Base-by-base conservation (phyloP, 179 eudicot genomes). In the Silene noctiflora region DNA sequence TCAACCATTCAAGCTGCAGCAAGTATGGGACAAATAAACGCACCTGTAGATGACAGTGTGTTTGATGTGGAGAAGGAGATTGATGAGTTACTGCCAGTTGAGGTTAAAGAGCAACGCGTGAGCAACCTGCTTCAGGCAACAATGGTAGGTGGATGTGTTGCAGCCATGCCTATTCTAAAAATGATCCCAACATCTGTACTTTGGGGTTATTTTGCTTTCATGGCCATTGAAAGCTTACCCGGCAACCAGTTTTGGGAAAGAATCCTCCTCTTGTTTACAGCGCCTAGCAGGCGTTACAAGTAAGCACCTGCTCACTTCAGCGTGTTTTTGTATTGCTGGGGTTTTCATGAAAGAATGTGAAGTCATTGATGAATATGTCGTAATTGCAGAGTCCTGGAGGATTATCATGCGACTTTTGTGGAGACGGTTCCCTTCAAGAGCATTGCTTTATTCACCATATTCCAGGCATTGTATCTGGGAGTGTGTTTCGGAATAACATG, bases 221-320 rank as follows among this genome's bases (percentile, higher is more conserved):
- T 93, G 98, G 97, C 98, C 55, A 91, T 93, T 19, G 98, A 93
- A 74, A 93, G 98, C 76, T 86, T 93, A 77, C 98, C 98, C 0
- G 98, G 98, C 2, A 93, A 93, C 81, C 98, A 93, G 75, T 93
- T 93, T 68, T 93, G 98, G 98, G 98, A 93, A 80, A 81, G 98
- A 77, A 93, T 91, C 75, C 83, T 93, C 61, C 86, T 91, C 14
- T 83, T 90, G 31, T 90, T 93, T 83, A 93, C 98, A 53, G 92
- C 97, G 21, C 97, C 98, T 44, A 86, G 95, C 87, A 81, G 97
- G 79, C 82, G 98, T 88, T 91, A 87, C 88, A 93, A 93, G 98
- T 91, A 79, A 69, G 67, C 8, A 31, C 63, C 75, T 69, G 21
- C 39, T 33, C 24, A 58, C 31, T 71, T 20, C 11, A 46, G 22